These are phyloP conservation scores for Rhododendron kiyosumense DNA, from an alignment of 148 eudicot species.

Conservation along the genomic window DNA sequence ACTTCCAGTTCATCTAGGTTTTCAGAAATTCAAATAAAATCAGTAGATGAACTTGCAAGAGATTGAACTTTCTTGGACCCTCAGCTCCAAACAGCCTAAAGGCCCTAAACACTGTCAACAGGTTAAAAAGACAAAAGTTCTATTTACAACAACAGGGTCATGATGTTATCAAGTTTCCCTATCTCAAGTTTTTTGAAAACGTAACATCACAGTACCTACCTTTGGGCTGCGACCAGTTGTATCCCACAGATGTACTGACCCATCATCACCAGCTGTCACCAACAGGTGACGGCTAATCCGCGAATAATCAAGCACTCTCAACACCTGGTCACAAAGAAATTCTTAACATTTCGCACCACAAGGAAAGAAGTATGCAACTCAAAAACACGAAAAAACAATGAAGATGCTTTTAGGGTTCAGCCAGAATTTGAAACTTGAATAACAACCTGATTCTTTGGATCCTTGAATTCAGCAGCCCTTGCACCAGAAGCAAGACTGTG, in stretches of 20 bases:
- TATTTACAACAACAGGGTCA: not conserved
- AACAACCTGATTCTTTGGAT: constrained; percentile 80
- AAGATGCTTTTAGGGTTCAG: not conserved
- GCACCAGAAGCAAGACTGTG: constrained; percentile 95
- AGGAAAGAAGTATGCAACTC: constrained; percentile 9
- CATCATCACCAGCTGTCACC: constrained; percentile 99
- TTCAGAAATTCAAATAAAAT: not conserved
- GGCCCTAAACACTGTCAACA: not conserved
- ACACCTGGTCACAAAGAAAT: constrained; percentile 54
- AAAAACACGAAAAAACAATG: not conserved
- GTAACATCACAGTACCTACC: constrained; percentile 34
- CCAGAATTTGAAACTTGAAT: constrained; percentile 2
- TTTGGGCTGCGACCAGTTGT: constrained; percentile 85
- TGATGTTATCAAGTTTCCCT: not conserved
- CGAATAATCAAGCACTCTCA: constrained; percentile 96
- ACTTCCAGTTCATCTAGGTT: constrained; percentile 2
- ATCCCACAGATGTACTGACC: constrained; percentile 97
- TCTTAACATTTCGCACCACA: constrained; percentile 30
- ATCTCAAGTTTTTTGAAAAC: not conserved
- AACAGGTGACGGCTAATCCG: constrained; percentile 85
- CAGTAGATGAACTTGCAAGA: not conserved
- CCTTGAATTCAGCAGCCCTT: constrained; percentile 80
- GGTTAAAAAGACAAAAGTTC: not conserved
- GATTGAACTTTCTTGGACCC: not conserved
- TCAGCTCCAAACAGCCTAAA: not conserved